Evolutionary conservation across 129 eudicot genomes (phyloP).

Genomic region (Artemisia argyi): DNA sequence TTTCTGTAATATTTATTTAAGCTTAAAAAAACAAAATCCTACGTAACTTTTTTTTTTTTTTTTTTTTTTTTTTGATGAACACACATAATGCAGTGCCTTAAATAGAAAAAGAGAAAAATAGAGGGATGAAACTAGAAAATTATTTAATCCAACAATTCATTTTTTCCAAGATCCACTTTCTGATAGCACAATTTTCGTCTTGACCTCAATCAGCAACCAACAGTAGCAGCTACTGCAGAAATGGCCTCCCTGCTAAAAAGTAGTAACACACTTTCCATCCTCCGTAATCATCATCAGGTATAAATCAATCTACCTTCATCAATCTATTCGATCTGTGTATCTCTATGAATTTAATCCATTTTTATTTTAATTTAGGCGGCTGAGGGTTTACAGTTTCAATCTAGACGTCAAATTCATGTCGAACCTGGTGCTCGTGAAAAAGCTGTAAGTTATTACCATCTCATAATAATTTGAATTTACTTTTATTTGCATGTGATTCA

Average conservation of each 20-base stretch:
- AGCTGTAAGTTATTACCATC: slow-evolving; percentile 56
- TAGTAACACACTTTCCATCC: slow-evolving; percentile 30
- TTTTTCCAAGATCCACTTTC: slow-evolving; percentile 6
- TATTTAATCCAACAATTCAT: background rate
- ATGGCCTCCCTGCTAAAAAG: slow-evolving; percentile 62
- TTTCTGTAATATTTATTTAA: too few relatives aligned
- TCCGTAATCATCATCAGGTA: slow-evolving; percentile 49
- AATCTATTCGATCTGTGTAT: background rate
- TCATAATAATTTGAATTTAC: background rate
- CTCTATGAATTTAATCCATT: background rate
- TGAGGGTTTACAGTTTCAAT: slow-evolving; percentile 39
- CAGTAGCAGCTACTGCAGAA: background rate
- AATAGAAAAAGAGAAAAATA: background rate
- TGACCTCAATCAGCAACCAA: background rate
- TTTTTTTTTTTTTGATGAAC: too few relatives aligned
- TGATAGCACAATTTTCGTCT: background rate
- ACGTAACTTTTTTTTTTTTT: too few relatives aligned
- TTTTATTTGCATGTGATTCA: background rate
- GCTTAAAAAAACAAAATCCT: too few relatives aligned
- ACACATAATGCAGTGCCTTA: too few relatives aligned
- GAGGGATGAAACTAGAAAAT: background rate
- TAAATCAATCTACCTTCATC: slow-evolving; percentile 2
- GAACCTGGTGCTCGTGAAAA: slow-evolving; percentile 93
- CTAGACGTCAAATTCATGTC: slow-evolving; percentile 64
- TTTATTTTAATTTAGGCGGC: slow-evolving; percentile 28